Evolutionary conservation across 2,329 filamentous ascomycete genomes (phyloP), one percentile per base, ranked within the genome.

Genomic region (Macrophomina tecta): DNA sequence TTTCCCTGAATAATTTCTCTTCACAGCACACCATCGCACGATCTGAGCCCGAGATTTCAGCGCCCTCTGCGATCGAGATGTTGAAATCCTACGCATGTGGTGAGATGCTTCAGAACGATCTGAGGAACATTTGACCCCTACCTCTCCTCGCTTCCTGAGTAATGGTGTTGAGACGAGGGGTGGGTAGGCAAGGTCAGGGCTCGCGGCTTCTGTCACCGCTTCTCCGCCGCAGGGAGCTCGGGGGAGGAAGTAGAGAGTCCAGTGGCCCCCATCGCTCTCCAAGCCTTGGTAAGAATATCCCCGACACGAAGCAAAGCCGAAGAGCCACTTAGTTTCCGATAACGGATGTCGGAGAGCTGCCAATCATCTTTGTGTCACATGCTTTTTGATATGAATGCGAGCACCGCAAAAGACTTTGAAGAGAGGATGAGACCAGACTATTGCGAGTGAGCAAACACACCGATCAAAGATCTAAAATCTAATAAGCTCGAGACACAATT

Each of bases 21-120:
- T 1, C 3, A 18, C n/a, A 4, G 1, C 11, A 38, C 32, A 9
- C 3, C 52, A 55, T 55, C 52, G 52, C 16, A n/a, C 52, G 34
- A 55, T 55, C 34, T 40, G 8, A 55, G 16, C 52, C 52, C 52
- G 34, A 55, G n/a, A 40, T 55, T 55, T 38, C n/a, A 18, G 32
- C 52, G 52, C 42, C 38, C 42, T 45, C 11, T 45, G 5, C 7
- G 42, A 45, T 45, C 42, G 42, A 45, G 42, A 45, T 45, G 42
- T 12, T 23, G 32, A 30, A 51, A 40, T 18, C 23, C 8, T 9
- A 9, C 42, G 42, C 42, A 45, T 5, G 16, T 45, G 42, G 16
- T 14, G 42, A 45, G 42, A 45, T 45, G 5, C 9, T 45, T 14
- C 42, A 16, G 12, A 5, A 4, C 5, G 42, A 45, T 45, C 42